phyloP scores from a whole-genome alignment of 306 rosid genomes.

The Gleditsia sinensis region DNA sequence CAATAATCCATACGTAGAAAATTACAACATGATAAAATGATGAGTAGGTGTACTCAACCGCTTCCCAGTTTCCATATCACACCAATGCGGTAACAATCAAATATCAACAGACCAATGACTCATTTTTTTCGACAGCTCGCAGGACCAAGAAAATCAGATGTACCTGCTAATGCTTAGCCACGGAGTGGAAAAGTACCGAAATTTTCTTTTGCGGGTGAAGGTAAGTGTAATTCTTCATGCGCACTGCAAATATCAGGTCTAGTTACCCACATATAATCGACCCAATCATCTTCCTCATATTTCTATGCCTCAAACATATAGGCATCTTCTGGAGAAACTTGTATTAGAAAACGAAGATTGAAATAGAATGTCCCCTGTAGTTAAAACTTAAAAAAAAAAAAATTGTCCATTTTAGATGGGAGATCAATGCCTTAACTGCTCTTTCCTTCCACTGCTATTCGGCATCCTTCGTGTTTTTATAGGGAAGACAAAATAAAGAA shows the following conservation, averaged over 20 bases:
- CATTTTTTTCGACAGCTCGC: background rate
- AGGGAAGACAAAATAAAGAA: conserved; percentile 32
- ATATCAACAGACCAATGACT: background rate
- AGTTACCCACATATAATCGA: background rate
- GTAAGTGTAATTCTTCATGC: conserved; percentile 2
- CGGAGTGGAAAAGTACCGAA: background rate
- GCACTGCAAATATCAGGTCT: background rate
- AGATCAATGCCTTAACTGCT: conserved; percentile 18
- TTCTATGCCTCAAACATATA: conserved; percentile 1
- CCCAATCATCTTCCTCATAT: background rate
- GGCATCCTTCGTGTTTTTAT: conserved; percentile 7
- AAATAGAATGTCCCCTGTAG: background rate
- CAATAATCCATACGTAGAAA: conserved; percentile 21
- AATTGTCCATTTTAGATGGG: background rate
- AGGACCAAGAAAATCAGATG: background rate
- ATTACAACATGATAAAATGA: conserved; percentile 11
- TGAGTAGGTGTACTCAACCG: conserved; percentile 27
- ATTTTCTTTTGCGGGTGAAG: background rate
- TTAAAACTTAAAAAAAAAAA: background rate
- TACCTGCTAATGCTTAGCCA: background rate
- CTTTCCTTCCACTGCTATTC: background rate
- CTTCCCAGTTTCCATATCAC: conserved; percentile 5
- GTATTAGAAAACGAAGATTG: background rate
- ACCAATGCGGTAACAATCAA: conserved; percentile 4
- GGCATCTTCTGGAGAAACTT: background rate